These are phyloP conservation scores for Ophiocytium majus DNA, from an alignment of 352 stramenopile species.

Conservation along the genomic window DNA sequence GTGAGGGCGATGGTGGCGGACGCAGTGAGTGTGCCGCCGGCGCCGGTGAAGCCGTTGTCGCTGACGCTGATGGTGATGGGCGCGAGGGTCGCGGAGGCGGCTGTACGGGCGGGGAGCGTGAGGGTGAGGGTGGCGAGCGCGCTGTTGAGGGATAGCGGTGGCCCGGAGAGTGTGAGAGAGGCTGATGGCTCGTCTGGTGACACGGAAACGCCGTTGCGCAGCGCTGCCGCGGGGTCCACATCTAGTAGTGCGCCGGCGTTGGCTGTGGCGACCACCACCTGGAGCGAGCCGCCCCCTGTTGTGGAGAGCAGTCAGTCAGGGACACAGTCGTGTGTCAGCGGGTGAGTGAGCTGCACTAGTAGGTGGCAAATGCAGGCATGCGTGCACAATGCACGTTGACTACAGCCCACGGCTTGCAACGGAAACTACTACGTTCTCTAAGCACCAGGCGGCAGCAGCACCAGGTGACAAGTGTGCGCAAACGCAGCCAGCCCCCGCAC, in stretches of 20 bases:
- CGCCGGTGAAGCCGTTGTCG: conserved; percentile 38
- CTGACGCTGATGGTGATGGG: conserved; percentile 32
- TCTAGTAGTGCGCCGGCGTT: conserved; percentile 16
- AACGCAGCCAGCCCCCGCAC: no score
- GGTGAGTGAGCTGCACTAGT: no score
- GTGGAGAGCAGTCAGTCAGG: no score
- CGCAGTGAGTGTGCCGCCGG: conserved; percentile 25
- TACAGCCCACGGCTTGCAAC: no score
- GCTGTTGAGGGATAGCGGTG: conserved; percentile 36
- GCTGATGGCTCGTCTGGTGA: conserved; percentile 5
- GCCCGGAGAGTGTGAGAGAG: conserved; percentile 25
- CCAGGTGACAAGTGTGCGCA: no score
- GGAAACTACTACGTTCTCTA: no score
- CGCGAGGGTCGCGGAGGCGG: background rate
- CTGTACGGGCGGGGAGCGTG: background rate
- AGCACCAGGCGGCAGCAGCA: no score
- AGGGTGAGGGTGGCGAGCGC: conserved; percentile 39
- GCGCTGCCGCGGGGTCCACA: conserved; percentile 16
- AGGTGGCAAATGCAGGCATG: no score
- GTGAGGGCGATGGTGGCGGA: conserved; percentile 27
- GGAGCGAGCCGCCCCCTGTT: conserved; percentile 23
- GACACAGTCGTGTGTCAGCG: no score
- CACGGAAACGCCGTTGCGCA: conserved; percentile 34
- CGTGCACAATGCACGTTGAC: no score
- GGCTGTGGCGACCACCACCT: conserved; percentile 29